Conservation (phyloP, 208 protist genomes). For the Acanthamoeba royreba region DNA sequence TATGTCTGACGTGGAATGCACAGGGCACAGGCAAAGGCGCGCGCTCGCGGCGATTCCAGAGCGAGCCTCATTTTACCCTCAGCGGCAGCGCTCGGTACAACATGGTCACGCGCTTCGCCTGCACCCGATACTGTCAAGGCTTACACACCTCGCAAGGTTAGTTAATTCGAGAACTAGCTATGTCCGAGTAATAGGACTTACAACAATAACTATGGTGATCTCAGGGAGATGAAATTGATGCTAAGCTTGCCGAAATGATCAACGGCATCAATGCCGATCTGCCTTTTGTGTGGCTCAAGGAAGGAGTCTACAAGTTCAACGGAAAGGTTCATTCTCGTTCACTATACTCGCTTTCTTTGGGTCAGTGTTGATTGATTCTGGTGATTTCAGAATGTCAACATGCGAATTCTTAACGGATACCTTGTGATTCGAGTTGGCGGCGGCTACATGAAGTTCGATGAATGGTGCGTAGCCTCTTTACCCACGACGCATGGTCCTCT, state of each 20-base stretch:
- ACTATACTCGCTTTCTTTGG: neutral
- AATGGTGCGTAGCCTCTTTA: neutral
- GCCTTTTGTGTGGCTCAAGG: neutral
- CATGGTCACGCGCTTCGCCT: neutral
- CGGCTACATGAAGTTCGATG: conserved; percentile 11
- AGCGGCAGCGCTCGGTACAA: neutral
- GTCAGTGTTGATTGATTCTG: neutral
- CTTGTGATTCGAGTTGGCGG: conserved; percentile 11
- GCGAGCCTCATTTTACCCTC: neutral
- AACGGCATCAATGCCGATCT: neutral
- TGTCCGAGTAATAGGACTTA: neutral
- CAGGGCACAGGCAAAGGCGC: neutral
- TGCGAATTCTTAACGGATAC: neutral
- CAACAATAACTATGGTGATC: neutral
- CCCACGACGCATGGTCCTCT: neutral
- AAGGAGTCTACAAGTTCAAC: neutral
- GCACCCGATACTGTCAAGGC: neutral
- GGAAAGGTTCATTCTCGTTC: neutral
- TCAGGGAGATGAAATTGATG: neutral
- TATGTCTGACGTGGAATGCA: neutral
- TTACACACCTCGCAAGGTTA: neutral
- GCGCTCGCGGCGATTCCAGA: neutral
- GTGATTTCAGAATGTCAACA: neutral
- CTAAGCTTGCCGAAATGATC: neutral
- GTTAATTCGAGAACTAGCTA: too few species aligned